Conservation (phyloP, 441 rosid species). For the Corymbia citriodora region DNA sequence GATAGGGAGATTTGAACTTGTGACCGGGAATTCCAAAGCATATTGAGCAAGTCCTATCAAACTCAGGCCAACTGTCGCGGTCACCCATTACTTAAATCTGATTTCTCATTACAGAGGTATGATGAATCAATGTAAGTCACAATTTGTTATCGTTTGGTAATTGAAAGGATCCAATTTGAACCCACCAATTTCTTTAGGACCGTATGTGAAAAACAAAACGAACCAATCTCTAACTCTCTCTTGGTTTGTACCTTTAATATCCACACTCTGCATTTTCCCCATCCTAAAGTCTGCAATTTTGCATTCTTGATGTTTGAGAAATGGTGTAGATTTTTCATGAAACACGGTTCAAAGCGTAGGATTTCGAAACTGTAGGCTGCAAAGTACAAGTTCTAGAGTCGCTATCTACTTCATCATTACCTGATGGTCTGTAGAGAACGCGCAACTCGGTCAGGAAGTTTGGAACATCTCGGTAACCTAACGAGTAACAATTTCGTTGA, state of each 20-base stretch:
- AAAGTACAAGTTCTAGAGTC: neutral
- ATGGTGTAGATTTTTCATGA: neutral
- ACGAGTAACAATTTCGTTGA: neutral
- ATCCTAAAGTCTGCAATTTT: neutral
- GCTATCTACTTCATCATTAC: neutral
- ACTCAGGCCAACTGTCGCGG: neutral
- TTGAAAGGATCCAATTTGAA: neutral
- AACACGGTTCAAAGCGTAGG: neutral
- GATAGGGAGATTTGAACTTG: neutral
- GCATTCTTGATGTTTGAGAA: neutral
- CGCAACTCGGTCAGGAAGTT: rapidly evolving
- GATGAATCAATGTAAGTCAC: too few relatives aligned
- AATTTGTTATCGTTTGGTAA: neutral
- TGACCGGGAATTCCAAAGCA: neutral
- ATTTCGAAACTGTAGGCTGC: neutral
- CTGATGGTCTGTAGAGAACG: rapidly evolving
- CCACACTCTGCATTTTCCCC: neutral
- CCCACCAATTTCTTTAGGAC: neutral
- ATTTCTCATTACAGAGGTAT: too few relatives aligned
- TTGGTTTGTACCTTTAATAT: neutral
- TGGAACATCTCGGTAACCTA: rapidly evolving
- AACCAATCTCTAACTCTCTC: neutral
- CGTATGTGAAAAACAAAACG: neutral
- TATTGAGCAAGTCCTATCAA: neutral
- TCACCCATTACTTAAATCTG: neutral